These are phyloP conservation scores for Tubosaeta brunneosetosa DNA, from an alignment of 768 basidiomycete species.

Conservation along the genomic window DNA sequence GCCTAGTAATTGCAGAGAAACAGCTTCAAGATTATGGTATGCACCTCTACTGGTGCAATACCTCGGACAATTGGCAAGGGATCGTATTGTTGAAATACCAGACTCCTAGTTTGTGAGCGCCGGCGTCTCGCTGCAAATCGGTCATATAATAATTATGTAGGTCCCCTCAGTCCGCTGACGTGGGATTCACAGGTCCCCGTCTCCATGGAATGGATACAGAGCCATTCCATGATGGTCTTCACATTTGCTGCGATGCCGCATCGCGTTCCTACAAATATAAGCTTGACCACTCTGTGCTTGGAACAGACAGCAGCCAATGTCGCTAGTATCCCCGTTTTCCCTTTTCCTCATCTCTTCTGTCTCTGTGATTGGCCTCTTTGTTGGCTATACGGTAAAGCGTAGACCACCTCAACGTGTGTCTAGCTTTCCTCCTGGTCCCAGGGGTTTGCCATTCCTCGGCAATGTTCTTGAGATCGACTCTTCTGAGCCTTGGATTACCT, in stretches of 20 bases:
- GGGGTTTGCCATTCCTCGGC: slow-evolving; percentile 29
- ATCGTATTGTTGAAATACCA: background rate
- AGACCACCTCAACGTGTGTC: slow-evolving; percentile 1
- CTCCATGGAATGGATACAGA: slow-evolving; percentile 6
- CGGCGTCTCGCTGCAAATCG: background rate
- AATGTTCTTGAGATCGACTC: slow-evolving; percentile 23
- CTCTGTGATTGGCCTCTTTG: slow-evolving; percentile 7
- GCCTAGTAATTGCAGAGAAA: no score
- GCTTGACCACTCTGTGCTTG: background rate
- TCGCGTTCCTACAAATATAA: slow-evolving; percentile 14
- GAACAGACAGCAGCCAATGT: background rate
- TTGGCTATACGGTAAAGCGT: slow-evolving; percentile 8
- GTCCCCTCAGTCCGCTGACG: background rate
- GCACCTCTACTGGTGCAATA: no score
- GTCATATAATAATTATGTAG: background rate
- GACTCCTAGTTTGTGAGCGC: no score
- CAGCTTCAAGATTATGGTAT: no score
- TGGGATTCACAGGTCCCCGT: slow-evolving; percentile 8
- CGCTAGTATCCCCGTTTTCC: slow-evolving; percentile 2
- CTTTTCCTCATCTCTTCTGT: slow-evolving; percentile 6
- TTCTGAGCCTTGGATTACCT: slow-evolving; percentile 31
- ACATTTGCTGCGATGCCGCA: background rate
- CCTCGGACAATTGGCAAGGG: background rate
- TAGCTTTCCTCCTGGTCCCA: slow-evolving; percentile 28
- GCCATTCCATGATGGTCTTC: slow-evolving; percentile 5